Evolutionary conservation across 2,329 filamentous ascomycete genomes (phyloP), one percentile per base, ranked within the genome.

Genomic region (Ophiostoma ulmi): DNA sequence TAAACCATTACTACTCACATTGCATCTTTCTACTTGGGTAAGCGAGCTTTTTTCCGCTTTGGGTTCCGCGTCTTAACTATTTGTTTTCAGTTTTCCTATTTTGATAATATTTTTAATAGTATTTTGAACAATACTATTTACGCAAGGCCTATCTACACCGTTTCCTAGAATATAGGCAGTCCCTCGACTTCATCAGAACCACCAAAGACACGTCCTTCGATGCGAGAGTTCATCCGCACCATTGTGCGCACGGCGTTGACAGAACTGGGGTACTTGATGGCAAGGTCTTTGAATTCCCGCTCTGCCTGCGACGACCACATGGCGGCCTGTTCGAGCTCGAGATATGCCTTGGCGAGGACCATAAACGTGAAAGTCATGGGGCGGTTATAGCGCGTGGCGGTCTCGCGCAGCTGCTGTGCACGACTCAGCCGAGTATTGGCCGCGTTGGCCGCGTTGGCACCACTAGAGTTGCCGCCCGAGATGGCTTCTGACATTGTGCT

Each of bases 221-320:
- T 72, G 2, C 71, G 72, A 20, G 72, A 72, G 65, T 74, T 72
- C 64, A 74, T 72, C 39, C 74, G 70, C 5, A 74, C 70, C 72
- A 75, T 70, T 63, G 72, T 74, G 14, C 71, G 77, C 69, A 83
- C 80, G 48, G 82, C 82, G n/a, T 78, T 74, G 72, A 83, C 76
- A 0, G 83, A 75, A 68, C 76, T 78, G 11, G 83, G 80, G 69
- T 80, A 84, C 5, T 77, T 76, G 11, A 74, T 75, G 55, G 81
- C 77, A 41, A 86, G 79, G 48, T 78, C 76, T 3, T 74, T 73
- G 20, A 83, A 75, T 73, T 80, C 77, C 17, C 75, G 77, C n/a
- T 81, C 80, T 8, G 83, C 80, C 3, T 81, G 79, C 2, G 74
- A 75, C 2, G 84, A 86, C 84, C 84, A 87, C 0, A 81, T 80